Evolutionary conservation across 2,329 filamentous ascomycete species (phyloP).

Genomic region (Escovopsis sp.): DNA sequence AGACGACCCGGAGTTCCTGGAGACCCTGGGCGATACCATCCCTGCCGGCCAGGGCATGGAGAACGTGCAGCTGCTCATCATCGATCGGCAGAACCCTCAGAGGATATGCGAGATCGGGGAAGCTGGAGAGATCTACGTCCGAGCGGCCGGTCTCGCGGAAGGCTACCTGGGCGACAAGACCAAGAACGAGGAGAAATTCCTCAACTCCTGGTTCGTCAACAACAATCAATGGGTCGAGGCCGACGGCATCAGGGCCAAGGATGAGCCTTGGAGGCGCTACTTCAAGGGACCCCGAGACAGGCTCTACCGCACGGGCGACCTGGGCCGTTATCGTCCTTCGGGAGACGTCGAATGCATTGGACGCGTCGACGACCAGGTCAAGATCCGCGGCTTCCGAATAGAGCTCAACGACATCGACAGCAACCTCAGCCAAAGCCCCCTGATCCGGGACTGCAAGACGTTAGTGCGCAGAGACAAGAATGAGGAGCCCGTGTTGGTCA

Average conservation of each 20-base stretch:
- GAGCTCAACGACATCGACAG: conserved; percentile 89
- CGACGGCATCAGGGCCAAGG: conserved; percentile 38
- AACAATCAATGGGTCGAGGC: conserved; percentile 51
- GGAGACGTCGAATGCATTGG: conserved; percentile 69
- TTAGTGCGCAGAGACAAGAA: conserved; percentile 40
- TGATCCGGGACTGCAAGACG: conserved; percentile 76
- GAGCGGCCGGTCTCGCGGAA: conserved; percentile 72
- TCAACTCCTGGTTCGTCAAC: conserved; percentile 77
- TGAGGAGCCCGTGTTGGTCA: conserved; percentile 69
- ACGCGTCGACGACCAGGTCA: conserved; percentile 77
- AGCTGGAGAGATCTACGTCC: conserved; percentile 69
- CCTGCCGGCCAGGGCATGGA: conserved; percentile 78
- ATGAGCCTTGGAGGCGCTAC: conserved; percentile 62
- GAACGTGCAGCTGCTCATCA: conserved; percentile 76
- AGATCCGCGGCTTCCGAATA: conserved; percentile 90
- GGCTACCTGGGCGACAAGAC: conserved; percentile 50
- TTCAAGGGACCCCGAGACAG: conserved; percentile 75
- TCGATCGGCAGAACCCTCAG: conserved; percentile 51
- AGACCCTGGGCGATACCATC: conserved; percentile 49
- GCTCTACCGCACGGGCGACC: conserved; percentile 74
- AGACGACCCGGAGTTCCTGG: conserved; percentile 39
- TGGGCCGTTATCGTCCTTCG: conserved; percentile 56
- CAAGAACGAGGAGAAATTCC: conserved; percentile 61
- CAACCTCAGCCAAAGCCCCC: conserved; percentile 56
- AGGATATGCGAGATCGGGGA: conserved; percentile 68